Percentiles rank a stretch among this genome's conserved stretches.
phyloP scores from a whole-genome alignment of 371 early-diverging fungal genomes.

The Apophysomyces ossiformis region DNA sequence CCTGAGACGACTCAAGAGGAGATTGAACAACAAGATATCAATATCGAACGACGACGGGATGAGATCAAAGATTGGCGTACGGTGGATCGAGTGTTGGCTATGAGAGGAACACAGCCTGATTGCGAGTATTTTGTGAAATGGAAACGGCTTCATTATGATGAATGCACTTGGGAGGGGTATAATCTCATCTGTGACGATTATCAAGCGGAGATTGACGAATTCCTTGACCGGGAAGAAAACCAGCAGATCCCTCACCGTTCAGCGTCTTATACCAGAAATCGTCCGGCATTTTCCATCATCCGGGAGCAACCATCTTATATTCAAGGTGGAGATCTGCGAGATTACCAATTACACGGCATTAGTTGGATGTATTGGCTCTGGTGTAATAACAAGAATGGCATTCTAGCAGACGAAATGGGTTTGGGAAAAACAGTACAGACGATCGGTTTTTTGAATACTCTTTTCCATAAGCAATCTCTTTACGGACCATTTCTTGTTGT shows the following conservation, averaged over 20 bases:
- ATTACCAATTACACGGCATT: slow-evolving; percentile 96
- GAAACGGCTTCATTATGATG: slow-evolving; percentile 85
- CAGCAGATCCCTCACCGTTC: slow-evolving; percentile 75
- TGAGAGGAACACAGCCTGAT: slow-evolving; percentile 50
- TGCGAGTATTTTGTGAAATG: slow-evolving; percentile 93
- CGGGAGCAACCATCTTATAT: slow-evolving; percentile 84
- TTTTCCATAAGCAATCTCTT: slow-evolving; percentile 83
- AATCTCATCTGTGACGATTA: slow-evolving; percentile 64
- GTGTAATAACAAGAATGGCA: slow-evolving; percentile 95
- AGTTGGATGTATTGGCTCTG: slow-evolving; percentile 99
- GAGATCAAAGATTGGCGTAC: slow-evolving; percentile 82
- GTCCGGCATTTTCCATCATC: slow-evolving; percentile 81
- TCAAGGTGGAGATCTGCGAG: slow-evolving; percentile 90
- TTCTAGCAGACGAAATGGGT: slow-evolving; percentile 95
- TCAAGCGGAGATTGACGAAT: slow-evolving; percentile 85
- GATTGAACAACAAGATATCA: slow-evolving; percentile 85
- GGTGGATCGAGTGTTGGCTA: slow-evolving; percentile 89
- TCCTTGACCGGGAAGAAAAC: slow-evolving; percentile 78
- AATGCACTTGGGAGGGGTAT: slow-evolving; percentile 91
- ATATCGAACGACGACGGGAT: slow-evolving; percentile 80
- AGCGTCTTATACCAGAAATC: slow-evolving; percentile 50
- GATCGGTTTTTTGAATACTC: slow-evolving; percentile 93
- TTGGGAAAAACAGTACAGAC: slow-evolving; percentile 99
- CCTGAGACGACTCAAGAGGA: slow-evolving; percentile 82
- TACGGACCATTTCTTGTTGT: slow-evolving; percentile 97